Evolutionary conservation across 768 basidiomycete species (phyloP), one percentile per base, ranked within the genome.

Genomic region (Tephrocybe sp.): DNA sequence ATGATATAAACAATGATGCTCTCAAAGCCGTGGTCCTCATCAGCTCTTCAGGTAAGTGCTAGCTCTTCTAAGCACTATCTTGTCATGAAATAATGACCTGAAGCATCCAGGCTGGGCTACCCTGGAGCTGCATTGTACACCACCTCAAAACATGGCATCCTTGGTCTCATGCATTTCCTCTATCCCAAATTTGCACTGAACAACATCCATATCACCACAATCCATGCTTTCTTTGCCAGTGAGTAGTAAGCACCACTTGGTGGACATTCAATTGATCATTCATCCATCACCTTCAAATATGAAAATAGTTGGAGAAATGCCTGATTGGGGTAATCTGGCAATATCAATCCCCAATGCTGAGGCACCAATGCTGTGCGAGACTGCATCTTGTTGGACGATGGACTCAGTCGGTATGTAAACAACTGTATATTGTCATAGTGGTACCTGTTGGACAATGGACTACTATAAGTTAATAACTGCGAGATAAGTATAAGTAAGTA

Each of bases 171-270:
- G 76, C 70, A 78, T 15, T 69, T 76, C 11, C 62, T 83, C 9
- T 60, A 72, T 52, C 66, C 65, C 31, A 58, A 63, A 35, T 61
- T 72, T 16, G 57, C 62, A 9, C 9, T 57, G 5, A 56, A 70
- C 37, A 68, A 71, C 19, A 74, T 81, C 56, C 66, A 78, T 24
- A 63, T 80, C 18, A 72, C 66, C 9, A 69, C 67, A 44, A 71
- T 82, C 25, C 76, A 79, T 50, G 80, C 81, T 0, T 82, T 72
- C 61, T 82, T 81, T 53, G 76, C 76, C 40, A 75, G 80, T 77
- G 39, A 49, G 64, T 44, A 38, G 44, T 30, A 24, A 32, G n/a
- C 36, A 9, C 44, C 22, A 8, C 12, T n/a, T 19, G 8, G 12
- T 19, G 36, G 18, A 19, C 6, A n/a, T n/a, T n/a, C n/a, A n/a